Percentiles rank a stretch among this genome's conserved stretches.
These are phyloP conservation scores for Huiozyma sinensis DNA, from an alignment of 805 yeast species.

Conservation along the genomic window DNA sequence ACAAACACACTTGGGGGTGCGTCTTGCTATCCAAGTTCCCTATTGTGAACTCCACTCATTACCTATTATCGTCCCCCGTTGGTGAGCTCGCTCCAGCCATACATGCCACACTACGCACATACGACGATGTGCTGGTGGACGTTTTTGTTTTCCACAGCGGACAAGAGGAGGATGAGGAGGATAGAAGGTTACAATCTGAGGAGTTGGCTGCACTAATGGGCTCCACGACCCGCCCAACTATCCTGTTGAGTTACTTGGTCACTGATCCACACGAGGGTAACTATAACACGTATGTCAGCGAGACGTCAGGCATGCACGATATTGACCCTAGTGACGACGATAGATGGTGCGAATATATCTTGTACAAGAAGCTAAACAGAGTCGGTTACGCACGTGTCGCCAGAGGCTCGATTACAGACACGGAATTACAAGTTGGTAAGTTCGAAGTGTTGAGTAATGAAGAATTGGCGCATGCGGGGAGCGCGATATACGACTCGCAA, in stretches of 20 bases:
- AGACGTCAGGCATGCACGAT: conserved; percentile 77
- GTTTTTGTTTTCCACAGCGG: conserved; percentile 97
- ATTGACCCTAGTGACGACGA: conserved; percentile 92
- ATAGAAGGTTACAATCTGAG: conserved; percentile 75
- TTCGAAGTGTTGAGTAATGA: conserved; percentile 46
- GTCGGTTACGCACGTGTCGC: conserved; percentile 90
- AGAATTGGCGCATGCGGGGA: conserved; percentile 25
- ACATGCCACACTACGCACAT: conserved; percentile 87
- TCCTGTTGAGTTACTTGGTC: conserved; percentile 82
- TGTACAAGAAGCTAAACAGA: conserved; percentile 77
- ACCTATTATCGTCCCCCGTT: conserved; percentile 88
- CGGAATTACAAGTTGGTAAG: conserved; percentile 92
- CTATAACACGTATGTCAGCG: conserved; percentile 83
- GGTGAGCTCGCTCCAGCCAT: conserved; percentile 98
- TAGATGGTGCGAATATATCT: conserved; percentile 96
- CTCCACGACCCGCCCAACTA: conserved; percentile 67
- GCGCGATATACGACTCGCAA: conserved; percentile 41
- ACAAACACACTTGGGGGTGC: conserved; percentile 97
- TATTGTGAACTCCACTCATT: conserved; percentile 80
- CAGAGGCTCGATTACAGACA: conserved; percentile 89
- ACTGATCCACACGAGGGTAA: conserved; percentile 82
- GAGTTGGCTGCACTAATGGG: conserved; percentile 75
- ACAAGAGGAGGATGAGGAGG: conserved; percentile 95
- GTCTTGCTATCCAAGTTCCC: conserved; percentile 91
- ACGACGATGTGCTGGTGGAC: conserved; percentile 69